phyloP scores from a whole-genome alignment of 805 yeast species.

The Kuraishia borneana region DNA sequence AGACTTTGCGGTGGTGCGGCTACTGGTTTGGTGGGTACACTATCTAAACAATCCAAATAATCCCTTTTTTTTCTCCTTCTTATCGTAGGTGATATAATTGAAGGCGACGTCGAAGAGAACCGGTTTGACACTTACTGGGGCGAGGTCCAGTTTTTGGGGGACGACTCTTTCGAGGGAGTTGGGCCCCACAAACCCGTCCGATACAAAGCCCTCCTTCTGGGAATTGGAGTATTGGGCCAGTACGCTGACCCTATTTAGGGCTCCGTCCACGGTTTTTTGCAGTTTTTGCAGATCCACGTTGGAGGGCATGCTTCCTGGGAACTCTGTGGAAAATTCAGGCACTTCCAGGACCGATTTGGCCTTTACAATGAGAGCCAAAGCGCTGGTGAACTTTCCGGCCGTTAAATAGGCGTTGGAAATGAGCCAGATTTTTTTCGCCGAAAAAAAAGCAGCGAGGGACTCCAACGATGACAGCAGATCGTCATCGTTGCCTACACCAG shows the following conservation, averaged over 20 bases:
- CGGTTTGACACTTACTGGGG: constrained; percentile 71
- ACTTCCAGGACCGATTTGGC: constrained; percentile 14
- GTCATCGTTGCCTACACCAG: constrained; percentile 88
- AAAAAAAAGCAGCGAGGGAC: constrained; percentile 34
- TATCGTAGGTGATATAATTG: constrained; percentile 59
- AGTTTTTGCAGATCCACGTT: constrained; percentile 20
- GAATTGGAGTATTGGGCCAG: constrained; percentile 33
- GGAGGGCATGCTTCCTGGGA: constrained; percentile 30
- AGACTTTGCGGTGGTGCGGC: too few species aligned
- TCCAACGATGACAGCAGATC: constrained; percentile 45
- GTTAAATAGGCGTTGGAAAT: constrained; percentile 35
- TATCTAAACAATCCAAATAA: constrained; percentile 72
- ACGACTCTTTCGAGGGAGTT: constrained; percentile 17
- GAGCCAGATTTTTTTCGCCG: constrained; percentile 27
- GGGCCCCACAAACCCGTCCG: too few species aligned
- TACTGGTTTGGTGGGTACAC: too few species aligned
- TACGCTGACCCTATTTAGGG: constrained; percentile 25
- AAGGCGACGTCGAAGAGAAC: constrained; percentile 86
- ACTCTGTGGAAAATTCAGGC: constrained; percentile 13
- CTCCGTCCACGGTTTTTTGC: constrained; percentile 8
- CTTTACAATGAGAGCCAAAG: constrained; percentile 31
- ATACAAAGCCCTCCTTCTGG: constrained; percentile 13
- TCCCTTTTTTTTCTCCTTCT: constrained; percentile 43
- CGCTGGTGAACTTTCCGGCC: constrained; percentile 28
- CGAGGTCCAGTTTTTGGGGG: constrained; percentile 23